Base-by-base conservation (phyloP, 345 rosid species). In the Bretschneidera sinensis region DNA sequence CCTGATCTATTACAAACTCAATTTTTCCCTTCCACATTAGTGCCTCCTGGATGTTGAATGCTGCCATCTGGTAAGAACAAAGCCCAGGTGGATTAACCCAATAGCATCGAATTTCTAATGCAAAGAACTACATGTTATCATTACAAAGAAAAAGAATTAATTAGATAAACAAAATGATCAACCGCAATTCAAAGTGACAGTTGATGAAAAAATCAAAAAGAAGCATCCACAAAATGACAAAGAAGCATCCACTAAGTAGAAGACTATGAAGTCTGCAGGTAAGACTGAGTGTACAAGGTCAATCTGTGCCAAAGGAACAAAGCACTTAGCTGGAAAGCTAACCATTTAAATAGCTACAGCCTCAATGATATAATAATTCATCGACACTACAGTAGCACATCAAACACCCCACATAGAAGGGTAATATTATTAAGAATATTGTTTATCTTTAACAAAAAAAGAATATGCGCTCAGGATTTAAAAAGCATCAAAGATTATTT, bases 31-130 rank as follows among this genome's bases (percentile, higher is more conserved):
- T 95, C 99, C 99, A 95, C 49, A 76, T 74, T 55, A 86, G 69
- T 59, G 87, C 96, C 77, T 95, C 98, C 71, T 91, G 98, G 70
- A 95, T 91, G 82, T 95, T 95, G 80, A 95, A 95, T 61, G 99
- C 99, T 59, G 99, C 99, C 99, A 95, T 95, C 99, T 95, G 75
- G 61, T 65, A 76, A 70, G 48, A 73, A 59, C 48, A n/a, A 75
- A 55, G 43, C 56, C 51, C 59, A 67, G 24, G 59, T 67, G 57
- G 59, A 72, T 63, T 59, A 76, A 43, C 25, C 25, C 59, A 63
- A 39, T 47, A 43, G 19, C 35, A 61, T 17, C n/a, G 47, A 19
- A 33, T 28, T 8, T 28, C 33, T 28, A 28, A 28, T 3, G 33
- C 3, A 28, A 14, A 39, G 45, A n/a, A n/a, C n/a, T 13, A 39